Conservation (phyloP, 139 green algal species). For the Tetraselmis chui region DNA sequence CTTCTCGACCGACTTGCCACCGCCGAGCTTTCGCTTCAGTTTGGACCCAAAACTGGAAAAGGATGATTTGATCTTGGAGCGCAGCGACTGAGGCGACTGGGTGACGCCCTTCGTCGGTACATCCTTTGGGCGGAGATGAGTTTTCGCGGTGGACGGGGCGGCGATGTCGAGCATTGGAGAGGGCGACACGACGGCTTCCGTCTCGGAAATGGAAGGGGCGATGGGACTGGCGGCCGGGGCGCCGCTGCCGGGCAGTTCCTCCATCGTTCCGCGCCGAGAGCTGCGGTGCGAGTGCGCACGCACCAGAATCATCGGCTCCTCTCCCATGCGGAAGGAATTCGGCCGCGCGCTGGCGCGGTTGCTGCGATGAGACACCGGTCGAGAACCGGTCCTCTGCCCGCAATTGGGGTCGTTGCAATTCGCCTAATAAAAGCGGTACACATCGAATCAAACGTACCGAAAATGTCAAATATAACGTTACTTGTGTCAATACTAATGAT, state of each 20-base stretch:
- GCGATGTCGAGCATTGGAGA: background rate
- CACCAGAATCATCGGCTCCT: background rate
- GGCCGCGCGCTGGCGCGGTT: background rate
- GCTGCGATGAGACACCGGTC: background rate
- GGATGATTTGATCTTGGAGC: background rate
- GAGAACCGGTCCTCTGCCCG: background rate
- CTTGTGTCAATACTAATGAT: no score
- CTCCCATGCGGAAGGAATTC: background rate
- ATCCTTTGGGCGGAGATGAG: background rate
- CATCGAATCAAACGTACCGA: no score
- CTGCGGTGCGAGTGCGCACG: background rate
- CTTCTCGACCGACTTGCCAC: no score
- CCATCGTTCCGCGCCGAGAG: background rate
- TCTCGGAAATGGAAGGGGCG: background rate
- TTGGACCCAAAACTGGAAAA: background rate
- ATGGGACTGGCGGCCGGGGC: background rate
- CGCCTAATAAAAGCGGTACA: background rate
- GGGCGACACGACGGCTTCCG: background rate
- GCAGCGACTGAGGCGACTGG: background rate
- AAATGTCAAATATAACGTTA: no score
- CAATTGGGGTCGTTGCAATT: background rate
- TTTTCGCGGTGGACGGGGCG: background rate
- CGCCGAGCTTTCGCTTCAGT: background rate
- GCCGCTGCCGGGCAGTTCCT: background rate
- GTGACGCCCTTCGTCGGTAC: background rate